Percentiles rank a stretch among this genome's conserved stretches.
Conservation (phyloP, 1,284 basidiomycete genomes). For the Sanghuangporus baumii region DNA sequence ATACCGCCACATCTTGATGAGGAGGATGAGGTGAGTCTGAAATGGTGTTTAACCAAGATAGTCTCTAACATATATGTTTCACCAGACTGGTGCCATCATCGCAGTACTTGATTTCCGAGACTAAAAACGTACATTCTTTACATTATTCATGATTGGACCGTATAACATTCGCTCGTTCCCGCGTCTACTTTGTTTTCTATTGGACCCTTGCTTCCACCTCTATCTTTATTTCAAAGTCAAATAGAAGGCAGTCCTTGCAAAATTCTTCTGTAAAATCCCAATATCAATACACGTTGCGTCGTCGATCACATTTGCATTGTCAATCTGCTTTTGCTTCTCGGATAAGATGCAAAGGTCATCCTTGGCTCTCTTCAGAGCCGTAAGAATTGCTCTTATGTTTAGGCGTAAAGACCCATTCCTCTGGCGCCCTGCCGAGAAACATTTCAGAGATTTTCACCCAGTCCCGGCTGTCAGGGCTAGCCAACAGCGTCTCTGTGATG, state of each 20-base stretch:
- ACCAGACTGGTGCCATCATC: constrained; percentile 5
- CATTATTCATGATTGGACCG: neutral
- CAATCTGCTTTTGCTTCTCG: neutral
- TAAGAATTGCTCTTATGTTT: constrained; percentile 72
- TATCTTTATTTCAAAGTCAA: neutral
- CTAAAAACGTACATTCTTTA: neutral
- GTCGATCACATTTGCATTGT: neutral
- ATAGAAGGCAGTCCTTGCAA: neutral
- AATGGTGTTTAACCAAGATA: neutral
- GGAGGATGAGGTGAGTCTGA: constrained; percentile 13
- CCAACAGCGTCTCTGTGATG: constrained; percentile 71
- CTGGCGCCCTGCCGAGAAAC: constrained; percentile 76
- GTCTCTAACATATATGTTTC: neutral
- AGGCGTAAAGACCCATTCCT: constrained; percentile 62
- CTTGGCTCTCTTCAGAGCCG: constrained; percentile 50
- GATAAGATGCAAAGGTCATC: constrained; percentile 11
- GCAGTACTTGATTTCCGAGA: constrained; percentile 6
- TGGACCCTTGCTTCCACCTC: neutral
- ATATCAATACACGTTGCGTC: neutral
- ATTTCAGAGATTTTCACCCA: constrained; percentile 96
- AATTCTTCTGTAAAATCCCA: neutral
- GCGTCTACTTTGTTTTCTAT: neutral
- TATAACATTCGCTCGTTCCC: neutral
- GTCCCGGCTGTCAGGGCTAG: constrained; percentile 78
- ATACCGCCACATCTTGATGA: neutral